Percentiles rank a stretch among this genome's conserved stretches.
Evolutionary conservation across 2,329 filamentous ascomycete genomes (phyloP).

Genomic region (Endoconidiophora laricicola): DNA sequence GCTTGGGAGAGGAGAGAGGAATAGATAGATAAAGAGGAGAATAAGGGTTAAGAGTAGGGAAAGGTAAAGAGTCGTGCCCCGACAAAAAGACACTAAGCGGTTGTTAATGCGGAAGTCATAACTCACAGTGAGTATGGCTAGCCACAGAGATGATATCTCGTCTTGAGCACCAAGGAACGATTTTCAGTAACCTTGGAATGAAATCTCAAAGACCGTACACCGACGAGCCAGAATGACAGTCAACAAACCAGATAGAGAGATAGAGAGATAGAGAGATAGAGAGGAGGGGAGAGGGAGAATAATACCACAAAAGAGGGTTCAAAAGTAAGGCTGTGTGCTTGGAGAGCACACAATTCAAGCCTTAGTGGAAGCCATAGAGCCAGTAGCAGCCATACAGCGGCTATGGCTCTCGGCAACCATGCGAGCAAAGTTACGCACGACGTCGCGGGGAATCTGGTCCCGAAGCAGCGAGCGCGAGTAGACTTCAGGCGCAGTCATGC

Average conservation of each 20-base stretch:
- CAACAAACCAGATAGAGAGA: slow-evolving; percentile 4
- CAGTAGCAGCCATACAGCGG: slow-evolving; percentile 1
- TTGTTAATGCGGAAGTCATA: too few species aligned
- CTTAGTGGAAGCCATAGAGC: slow-evolving; percentile 1
- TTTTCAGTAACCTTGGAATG: too few species aligned
- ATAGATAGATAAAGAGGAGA: not conserved
- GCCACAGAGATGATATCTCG: too few species aligned
- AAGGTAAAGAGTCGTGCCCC: not conserved
- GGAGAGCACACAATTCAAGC: slow-evolving; percentile 4
- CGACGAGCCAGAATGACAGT: too few species aligned
- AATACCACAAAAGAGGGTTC: slow-evolving; percentile 1
- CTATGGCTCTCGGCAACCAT: slow-evolving; percentile 63
- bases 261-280: slow-evolving; percentile 9
- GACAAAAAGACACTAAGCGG: too few species aligned
- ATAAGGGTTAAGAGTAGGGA: not conserved
- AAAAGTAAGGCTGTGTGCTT: slow-evolving; percentile 4
- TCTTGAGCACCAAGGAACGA: too few species aligned
- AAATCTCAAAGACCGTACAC: too few species aligned
- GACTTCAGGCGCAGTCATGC: slow-evolving; percentile 65
- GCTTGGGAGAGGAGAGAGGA: too few species aligned
- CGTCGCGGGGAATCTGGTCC: slow-evolving; percentile 84
- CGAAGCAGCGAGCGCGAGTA: slow-evolving; percentile 86
- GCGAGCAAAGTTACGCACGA: slow-evolving; percentile 81
- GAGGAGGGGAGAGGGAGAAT: not conserved
- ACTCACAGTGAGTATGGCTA: too few species aligned